phyloP scores from a whole-genome alignment of 2,329 filamentous ascomycete species.

The Sporothrix curviconia region DNA sequence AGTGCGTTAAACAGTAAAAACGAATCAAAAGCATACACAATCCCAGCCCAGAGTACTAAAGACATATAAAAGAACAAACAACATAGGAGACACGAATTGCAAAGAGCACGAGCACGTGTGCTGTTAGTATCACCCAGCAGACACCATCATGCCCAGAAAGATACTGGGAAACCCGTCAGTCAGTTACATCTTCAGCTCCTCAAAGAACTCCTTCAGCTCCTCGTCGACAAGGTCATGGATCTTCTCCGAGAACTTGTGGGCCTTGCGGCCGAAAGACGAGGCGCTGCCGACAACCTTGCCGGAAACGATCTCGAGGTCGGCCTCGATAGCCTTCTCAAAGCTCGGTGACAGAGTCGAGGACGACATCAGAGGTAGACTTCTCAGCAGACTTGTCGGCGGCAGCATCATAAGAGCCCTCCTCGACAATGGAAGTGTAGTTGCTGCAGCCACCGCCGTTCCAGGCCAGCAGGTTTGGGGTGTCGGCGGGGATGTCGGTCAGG shows the following conservation, averaged over 20 bases:
- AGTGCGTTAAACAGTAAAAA: neutral
- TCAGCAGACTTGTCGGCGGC: conserved; percentile 26
- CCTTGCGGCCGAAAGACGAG: conserved; percentile 48
- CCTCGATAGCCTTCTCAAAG: conserved; percentile 54
- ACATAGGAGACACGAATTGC: conserved; percentile 12
- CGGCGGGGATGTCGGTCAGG: conserved; percentile 73
- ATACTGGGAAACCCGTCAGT: neutral
- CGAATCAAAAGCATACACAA: conserved; percentile 1
- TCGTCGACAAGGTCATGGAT: conserved; percentile 56
- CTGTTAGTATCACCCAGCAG: neutral
- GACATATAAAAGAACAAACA: conserved; percentile 7
- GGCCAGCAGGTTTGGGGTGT: conserved; percentile 90
- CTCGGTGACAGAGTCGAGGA: conserved; percentile 45
- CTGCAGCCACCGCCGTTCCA: conserved; percentile 96
- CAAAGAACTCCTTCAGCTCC: conserved; percentile 54
- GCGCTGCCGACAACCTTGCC: conserved; percentile 50
- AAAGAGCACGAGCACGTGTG: neutral
- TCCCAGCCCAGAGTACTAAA: conserved; percentile 1
- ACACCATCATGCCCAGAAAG: neutral
- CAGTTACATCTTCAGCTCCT: conserved; percentile 41
- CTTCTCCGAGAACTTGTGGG: conserved; percentile 57
- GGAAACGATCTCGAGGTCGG: conserved; percentile 55
- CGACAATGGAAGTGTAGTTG: conserved; percentile 82
- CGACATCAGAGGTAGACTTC: conserved; percentile 31
- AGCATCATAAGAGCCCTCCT: conserved; percentile 60